Base-by-base conservation (phyloP, 2,329 filamentous ascomycete genomes). In the Kalaharituber pfeilii region DNA sequence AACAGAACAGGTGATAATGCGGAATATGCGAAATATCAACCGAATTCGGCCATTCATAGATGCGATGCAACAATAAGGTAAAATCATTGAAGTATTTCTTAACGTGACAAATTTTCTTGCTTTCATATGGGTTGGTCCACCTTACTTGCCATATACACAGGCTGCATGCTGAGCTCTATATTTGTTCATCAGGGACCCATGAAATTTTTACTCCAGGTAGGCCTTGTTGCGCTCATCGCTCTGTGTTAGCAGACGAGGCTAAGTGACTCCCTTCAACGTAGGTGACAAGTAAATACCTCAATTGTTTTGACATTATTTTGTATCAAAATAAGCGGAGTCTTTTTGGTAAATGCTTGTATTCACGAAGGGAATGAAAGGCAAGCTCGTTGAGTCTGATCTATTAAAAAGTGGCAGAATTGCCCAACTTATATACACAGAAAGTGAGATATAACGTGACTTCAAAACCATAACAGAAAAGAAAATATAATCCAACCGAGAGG, bases 301-400 rank as follows among this genome's bases (percentile, higher is more conserved):
- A 70, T 0, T 62, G 62, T 5, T 69, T 71, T 47, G 66, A 71
- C n/a, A 60, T 57, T 4, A 42, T 71, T 1, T n/a, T n/a, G n/a
- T n/a, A n/a, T n/a, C n/a, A n/a, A n/a, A n/a, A n/a, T n/a, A n/a
- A n/a, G n/a, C n/a, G n/a, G n/a, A n/a, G n/a, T n/a, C n/a, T n/a
- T n/a, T n/a, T n/a, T n/a, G n/a, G n/a, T n/a, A n/a, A n/a, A n/a
- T n/a, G n/a, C n/a, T n/a, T n/a, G n/a, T n/a, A n/a, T n/a, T n/a
- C n/a, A n/a, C n/a, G n/a, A n/a, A n/a, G n/a, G n/a, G n/a, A n/a
- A n/a, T n/a, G n/a, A n/a, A n/a, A n/a, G n/a, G n/a, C n/a, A n/a
- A n/a, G n/a, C n/a, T n/a, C n/a, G n/a, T n/a, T n/a, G n/a, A n/a
- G n/a, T n/a, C n/a, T n/a, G n/a, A n/a, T n/a, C n/a, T n/a, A n/a